phyloP scores from a whole-genome alignment of 129 eudicot genomes.

The Helianthus annuus region DNA sequence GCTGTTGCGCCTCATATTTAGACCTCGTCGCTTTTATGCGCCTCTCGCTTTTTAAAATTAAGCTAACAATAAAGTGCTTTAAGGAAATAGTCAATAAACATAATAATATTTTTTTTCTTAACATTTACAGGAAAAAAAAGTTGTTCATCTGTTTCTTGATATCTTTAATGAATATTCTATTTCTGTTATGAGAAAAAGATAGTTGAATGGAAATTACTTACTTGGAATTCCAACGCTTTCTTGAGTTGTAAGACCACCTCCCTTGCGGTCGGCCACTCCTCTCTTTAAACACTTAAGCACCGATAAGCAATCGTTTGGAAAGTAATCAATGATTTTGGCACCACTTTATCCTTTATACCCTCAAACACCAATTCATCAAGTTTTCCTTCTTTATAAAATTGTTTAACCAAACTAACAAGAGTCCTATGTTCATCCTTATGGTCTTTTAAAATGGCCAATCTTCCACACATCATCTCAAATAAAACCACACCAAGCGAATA shows the following conservation, averaged over 20 bases:
- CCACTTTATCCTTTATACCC: not conserved
- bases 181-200: no score
- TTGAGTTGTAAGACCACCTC: not conserved
- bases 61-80: no score
- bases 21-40: no score
- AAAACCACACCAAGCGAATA: no score
- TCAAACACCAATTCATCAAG: not conserved
- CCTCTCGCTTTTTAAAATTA: no score
- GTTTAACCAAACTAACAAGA: not conserved
- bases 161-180: no score
- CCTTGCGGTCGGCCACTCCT: not conserved
- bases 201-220: not conserved
- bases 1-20: no score
- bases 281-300: not conserved
- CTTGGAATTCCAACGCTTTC: slow-evolving; percentile 5
- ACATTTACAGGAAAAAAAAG: no score
- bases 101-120: no score
- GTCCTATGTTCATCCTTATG: not conserved
- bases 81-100: no score
- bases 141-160: no score
- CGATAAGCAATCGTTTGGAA: not conserved
- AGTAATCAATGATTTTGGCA: not conserved
- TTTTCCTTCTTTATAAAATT: not conserved
- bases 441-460: not conserved
- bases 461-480: no score